Evolutionary conservation across 495 filamentous ascomycete species (phyloP).

Genomic region (Cercophora sp.): DNA sequence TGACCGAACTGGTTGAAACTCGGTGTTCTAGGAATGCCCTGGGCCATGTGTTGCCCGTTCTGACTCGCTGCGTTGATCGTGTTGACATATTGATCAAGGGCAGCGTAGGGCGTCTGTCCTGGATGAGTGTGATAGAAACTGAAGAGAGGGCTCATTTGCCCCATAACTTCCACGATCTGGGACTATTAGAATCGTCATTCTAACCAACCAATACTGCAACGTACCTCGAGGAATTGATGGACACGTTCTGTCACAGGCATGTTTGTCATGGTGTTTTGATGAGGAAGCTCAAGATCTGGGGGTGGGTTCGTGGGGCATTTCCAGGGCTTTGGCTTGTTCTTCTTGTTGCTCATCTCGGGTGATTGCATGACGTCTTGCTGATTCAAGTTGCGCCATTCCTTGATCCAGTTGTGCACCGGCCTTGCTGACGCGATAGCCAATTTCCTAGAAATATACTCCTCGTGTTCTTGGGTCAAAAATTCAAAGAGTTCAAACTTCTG

Average conservation of each 20-base stretch:
- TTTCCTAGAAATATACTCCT: conserved; percentile 64
- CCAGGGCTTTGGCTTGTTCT: conserved; percentile 50
- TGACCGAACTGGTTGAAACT: conserved; percentile 49
- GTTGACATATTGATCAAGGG: conserved; percentile 58
- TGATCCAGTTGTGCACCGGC: conserved; percentile 51
- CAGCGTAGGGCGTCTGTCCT: conserved; percentile 54
- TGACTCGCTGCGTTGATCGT: conserved; percentile 30
- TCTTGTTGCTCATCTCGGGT: conserved; percentile 73
- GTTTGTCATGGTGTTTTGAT: conserved; percentile 56
- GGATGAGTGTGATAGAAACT: conserved; percentile 56
- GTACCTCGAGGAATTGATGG: conserved; percentile 67
- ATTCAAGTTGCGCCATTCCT: conserved; percentile 53
- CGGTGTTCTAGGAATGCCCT: conserved; percentile 43
- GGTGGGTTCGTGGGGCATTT: conserved; percentile 49
- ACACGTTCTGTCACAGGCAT: conserved; percentile 59
- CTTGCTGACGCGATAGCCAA: conserved; percentile 51
- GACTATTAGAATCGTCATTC: too few species aligned
- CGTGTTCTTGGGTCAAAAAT: conserved; percentile 57
- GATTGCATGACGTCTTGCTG: conserved; percentile 61
- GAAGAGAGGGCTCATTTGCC: conserved; percentile 68
- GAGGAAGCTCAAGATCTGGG: conserved; percentile 56
- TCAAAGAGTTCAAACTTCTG: conserved; percentile 71
- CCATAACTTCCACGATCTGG: conserved; percentile 72
- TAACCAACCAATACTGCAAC: too few species aligned
- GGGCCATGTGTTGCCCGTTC: conserved; percentile 42